Evolutionary conservation across 176 grass and related monocot species (phyloP).

Genomic region (Saccharum officinarum): DNA sequence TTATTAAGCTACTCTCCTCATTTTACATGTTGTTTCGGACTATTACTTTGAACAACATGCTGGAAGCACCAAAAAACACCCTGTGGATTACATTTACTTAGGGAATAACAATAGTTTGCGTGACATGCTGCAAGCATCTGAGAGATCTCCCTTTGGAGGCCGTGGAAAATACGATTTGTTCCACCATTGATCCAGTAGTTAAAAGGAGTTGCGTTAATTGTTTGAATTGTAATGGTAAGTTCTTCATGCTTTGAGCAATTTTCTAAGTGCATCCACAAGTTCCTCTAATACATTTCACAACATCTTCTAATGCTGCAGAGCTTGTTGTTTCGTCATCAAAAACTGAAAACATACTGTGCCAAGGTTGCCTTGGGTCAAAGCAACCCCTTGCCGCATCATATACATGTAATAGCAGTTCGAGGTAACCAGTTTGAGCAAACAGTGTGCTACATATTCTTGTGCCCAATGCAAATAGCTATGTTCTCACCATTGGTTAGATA

Average conservation of each 20-base stretch:
- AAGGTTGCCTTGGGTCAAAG: conserved; percentile 41
- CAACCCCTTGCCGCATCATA: conserved; percentile 33
- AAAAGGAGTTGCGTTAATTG: conserved; percentile 42
- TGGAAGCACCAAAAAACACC: conserved; percentile 78
- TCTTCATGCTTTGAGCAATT: conserved; percentile 15
- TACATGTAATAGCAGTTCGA: conserved; percentile 37
- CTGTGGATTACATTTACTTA: conserved; percentile 69
- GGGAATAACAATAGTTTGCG: conserved; percentile 61
- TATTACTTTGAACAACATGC: conserved; percentile 75
- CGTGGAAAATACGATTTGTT: conserved; percentile 50
- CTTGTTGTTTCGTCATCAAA: conserved; percentile 30
- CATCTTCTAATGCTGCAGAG: conserved; percentile 43
- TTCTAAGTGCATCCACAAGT: not conserved
- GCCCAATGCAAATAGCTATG: not conserved
- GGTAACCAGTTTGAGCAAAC: conserved; percentile 35
- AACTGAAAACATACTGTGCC: conserved; percentile 48
- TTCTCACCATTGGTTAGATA: not conserved
- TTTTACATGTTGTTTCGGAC: conserved; percentile 60
- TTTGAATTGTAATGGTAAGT: conserved; percentile 61
- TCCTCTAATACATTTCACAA: conserved; percentile 17
- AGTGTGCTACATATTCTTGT: conserved; percentile 13
- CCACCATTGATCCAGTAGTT: conserved; percentile 48
- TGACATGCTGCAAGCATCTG: conserved; percentile 47
- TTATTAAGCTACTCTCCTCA: conserved; percentile 5
- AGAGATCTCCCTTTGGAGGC: conserved; percentile 46